Percentiles rank a stretch among this genome's conserved stretches.
These are phyloP conservation scores for Coniochaeta sp. DNA, from an alignment of 2,329 filamentous ascomycete genomes.

Conservation along the genomic window DNA sequence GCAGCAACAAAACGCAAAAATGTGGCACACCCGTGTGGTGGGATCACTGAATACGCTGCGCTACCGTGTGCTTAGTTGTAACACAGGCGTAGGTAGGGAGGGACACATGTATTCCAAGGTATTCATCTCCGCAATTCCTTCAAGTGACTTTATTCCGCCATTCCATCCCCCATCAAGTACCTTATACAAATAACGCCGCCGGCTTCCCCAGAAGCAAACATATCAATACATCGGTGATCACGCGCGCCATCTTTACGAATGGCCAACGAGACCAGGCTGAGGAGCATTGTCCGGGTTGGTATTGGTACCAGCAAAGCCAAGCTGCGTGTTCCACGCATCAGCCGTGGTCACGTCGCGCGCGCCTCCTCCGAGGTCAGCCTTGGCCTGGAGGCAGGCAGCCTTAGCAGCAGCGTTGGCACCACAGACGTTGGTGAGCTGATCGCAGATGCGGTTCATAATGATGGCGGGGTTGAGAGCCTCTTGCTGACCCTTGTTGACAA, in stretches of 20 bases:
- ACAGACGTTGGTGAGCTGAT: conserved; percentile 62
- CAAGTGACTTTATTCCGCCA: background rate
- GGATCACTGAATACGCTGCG: no score
- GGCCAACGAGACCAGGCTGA: conserved; percentile 26
- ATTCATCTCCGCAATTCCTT: background rate
- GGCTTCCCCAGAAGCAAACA: background rate
- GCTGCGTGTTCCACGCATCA: conserved; percentile 30
- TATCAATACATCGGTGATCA: background rate
- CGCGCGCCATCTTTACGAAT: conserved; percentile 17
- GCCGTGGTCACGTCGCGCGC: conserved; percentile 28
- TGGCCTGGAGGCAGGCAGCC: conserved; percentile 41
- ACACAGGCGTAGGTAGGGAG: no score
- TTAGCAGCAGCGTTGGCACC: conserved; percentile 53
- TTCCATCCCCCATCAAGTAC: background rate
- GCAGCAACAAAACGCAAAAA: background rate
- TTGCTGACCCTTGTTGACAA: conserved; percentile 54
- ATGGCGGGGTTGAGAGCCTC: conserved; percentile 67
- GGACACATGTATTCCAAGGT: background rate
- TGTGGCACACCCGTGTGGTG: no score
- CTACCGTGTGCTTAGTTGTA: no score
- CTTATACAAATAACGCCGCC: background rate
- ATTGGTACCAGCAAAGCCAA: conserved; percentile 30
- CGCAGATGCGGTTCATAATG: conserved; percentile 66
- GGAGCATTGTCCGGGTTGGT: conserved; percentile 31
- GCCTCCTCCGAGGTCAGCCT: conserved; percentile 30